These are phyloP conservation scores for Myrica gale DNA, from an alignment of 306 rosid genomes.

Conservation along the genomic window DNA sequence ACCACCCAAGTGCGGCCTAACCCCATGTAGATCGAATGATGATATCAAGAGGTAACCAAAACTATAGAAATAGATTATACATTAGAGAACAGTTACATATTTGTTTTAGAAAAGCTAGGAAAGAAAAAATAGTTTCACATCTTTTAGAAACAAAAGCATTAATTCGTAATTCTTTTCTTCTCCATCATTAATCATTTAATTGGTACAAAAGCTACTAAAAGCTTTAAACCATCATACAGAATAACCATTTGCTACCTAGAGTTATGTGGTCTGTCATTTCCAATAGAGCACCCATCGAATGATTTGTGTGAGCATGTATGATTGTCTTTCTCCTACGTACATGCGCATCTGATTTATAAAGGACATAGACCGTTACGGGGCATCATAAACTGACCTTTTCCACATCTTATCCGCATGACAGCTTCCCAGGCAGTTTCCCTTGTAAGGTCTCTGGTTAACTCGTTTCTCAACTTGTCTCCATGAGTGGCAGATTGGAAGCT, in stretches of 20 bases:
- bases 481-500: conserved; percentile 75
- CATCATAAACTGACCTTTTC: conserved; percentile 66
- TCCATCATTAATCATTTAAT: background rate
- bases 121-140: background rate
- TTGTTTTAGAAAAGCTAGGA: background rate
- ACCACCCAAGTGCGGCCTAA: background rate
- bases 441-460: conserved; percentile 87
- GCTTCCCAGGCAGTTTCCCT: conserved; percentile 99
- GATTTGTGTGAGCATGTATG: background rate
- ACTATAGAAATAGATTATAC: background rate
- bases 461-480: conserved; percentile 88
- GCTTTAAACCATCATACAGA: background rate
- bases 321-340: background rate
- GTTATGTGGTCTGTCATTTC: background rate
- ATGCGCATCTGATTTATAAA: background rate
- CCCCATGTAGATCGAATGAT: background rate
- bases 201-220: background rate
- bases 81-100: background rate
- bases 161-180: background rate
- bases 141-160: background rate
- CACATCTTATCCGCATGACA: conserved; percentile 95
- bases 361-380: conserved; percentile 22
- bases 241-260: background rate
- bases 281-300: background rate
- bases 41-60: background rate